Evolutionary conservation across 192 early-diverging fungal species (phyloP).

Genomic region (Gonapodya prolifera): DNA sequence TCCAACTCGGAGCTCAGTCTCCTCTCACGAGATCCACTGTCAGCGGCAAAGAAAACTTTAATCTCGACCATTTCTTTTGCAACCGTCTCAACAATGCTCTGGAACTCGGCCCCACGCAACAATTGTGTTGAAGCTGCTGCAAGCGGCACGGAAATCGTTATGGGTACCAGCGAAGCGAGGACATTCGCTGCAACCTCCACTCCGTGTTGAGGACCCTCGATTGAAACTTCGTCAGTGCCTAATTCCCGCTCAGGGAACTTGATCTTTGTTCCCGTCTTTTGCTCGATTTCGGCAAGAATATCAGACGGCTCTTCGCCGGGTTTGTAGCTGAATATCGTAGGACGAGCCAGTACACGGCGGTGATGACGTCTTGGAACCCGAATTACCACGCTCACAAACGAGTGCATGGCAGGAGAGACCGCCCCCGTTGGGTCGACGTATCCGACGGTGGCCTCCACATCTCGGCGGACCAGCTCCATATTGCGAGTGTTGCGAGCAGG

Average conservation of each 20-base stretch:
- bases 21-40: too few species aligned
- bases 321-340: background rate
- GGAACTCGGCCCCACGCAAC: too few species aligned
- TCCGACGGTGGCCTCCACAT: background rate
- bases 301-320: background rate
- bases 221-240: background rate
- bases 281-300: background rate
- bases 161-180: background rate
- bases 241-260: slow-evolving; percentile 4
- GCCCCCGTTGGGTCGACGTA: background rate
- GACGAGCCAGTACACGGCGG: background rate
- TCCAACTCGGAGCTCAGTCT: too few species aligned
- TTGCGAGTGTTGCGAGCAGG: slow-evolving; percentile 4
- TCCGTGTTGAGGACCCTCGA: background rate
- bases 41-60: too few species aligned
- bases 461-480: background rate
- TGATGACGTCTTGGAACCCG: slow-evolving; percentile 5
- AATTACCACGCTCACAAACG: too few species aligned
- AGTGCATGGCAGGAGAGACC: background rate
- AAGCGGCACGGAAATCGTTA: background rate
- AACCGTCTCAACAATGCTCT: too few species aligned
- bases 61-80: too few species aligned
- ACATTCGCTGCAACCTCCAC: slow-evolving; percentile 5
- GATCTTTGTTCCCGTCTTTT: slow-evolving; percentile 1
- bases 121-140: too few species aligned